Evolutionary conservation across 2,329 filamentous ascomycete genomes (phyloP), one percentile per base, ranked within the genome.

Genomic region (Venturia pyrina): DNA sequence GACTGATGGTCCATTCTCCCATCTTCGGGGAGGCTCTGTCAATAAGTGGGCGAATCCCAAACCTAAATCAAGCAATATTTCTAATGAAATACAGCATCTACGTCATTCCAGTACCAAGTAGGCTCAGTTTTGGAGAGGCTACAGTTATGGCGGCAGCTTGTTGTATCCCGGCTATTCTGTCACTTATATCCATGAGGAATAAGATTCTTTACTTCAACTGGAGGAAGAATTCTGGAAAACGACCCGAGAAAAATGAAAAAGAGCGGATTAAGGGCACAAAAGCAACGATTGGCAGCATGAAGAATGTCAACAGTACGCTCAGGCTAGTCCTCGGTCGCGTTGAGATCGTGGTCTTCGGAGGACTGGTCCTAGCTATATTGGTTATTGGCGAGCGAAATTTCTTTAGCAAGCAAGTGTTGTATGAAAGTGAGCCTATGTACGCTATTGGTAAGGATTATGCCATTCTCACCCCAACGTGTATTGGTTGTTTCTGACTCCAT

Each of bases 341-440:
- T 1, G 84, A 86, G 65, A 77, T 87, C 3, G 84, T 84, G 0
- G 69, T 89, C 0, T 87, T 88, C 65, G 81, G 79, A 0, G 83
- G 79, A 6, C 84, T 83, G 1, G 82, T 87, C 0, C 66, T 88
- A 0, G 81, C 83, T 1, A 83, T 89, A 5, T 75, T 89, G 3
- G 76, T 86, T 4, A 73, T 86, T 0, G 87, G 87, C 0, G 87
- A 89, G 73, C 78, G 78, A 41, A 89, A 89, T 69, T 85, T 89
- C 68, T 88, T 80, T 69, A 88, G 83, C 61, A 24, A 65, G 0
- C 83, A 82, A 65, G 77, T 89, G 3, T 69, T 68, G 0, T 87
- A 83, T 67, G 79, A 87, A 67, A 88, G 84, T 0, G 87, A 89
- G 67, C 85, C 85, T 0, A 83, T 89, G 64, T 77, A 78, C 5